Base-by-base conservation (phyloP, 1,284 basidiomycete species). In the Tetrapyrgos nigripes region DNA sequence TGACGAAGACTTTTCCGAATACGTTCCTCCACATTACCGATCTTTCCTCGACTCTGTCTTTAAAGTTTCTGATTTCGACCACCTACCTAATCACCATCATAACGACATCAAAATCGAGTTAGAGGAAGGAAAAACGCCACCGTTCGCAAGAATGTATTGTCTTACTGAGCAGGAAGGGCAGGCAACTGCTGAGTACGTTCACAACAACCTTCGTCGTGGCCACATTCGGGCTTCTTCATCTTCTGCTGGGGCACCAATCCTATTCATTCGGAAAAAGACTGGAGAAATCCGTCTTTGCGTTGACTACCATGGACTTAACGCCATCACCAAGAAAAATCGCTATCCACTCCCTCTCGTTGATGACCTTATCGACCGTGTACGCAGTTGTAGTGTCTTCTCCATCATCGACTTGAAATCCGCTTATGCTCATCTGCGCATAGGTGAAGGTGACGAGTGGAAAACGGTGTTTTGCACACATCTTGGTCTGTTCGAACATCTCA, bases 71-170 rank as follows among this genome's bases (percentile, higher is more conserved):
- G 31, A 58, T 5, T 58, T 53, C 31, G 45, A 58, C 19, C 35
- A 49, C 21, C 26, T 58, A 2, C 57, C 55, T 4, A 27, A 44
- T 29, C 55, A 57, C 46, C 49, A 40, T 9, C 49, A 37, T 10
- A 51, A 19, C 26, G 46, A 59, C 33, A 50, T 59, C 23, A 52
- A 59, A 24, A 59, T 59, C 17, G 57, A 59, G 28, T 24, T 59
- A 2, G 52, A 59, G 29, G 57, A 59, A 17, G 52, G 57, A 2
- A 59, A 44, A 24, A 43, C 57, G 10, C 57, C 57, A 10, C 57
- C 57, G 10, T 59, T 59, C 26, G 8, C 10, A 21, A 31, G 24
- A n/a, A 58, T 58, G 50, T 58, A 58, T 29, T 14, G 31, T 29
- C 57, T 58, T 33, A 29, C 57, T 4, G 37, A 40, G 19, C 37